These are phyloP conservation scores for Podila verticillata DNA, from an alignment of 192 early-diverging fungal genomes.

Conservation along the genomic window DNA sequence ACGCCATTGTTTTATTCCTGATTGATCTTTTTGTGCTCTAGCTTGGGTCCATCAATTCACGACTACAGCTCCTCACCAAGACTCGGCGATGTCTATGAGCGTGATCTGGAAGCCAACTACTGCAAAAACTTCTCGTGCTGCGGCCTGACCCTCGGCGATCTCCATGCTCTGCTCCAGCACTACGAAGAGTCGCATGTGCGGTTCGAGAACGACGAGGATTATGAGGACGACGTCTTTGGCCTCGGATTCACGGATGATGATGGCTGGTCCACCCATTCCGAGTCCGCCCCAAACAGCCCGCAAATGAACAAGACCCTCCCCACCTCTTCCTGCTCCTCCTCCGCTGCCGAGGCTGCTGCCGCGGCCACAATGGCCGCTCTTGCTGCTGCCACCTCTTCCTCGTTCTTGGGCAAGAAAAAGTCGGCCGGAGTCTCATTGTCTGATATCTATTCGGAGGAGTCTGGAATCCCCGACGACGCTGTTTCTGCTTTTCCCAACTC, in stretches of 20 bases:
- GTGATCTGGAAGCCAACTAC: constrained; percentile 88
- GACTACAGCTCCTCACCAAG: constrained; percentile 40
- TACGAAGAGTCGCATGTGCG: constrained; percentile 95
- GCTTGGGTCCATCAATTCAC: constrained; percentile 9
- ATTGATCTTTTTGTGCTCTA: background rate
- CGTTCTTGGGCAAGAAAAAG: constrained; percentile 19
- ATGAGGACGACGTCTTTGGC: constrained; percentile 21
- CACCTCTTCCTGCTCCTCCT: constrained; percentile 2
- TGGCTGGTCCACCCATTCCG: constrained; percentile 48
- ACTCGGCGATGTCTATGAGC: constrained; percentile 51
- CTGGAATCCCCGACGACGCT: constrained; percentile 38
- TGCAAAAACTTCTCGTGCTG: constrained; percentile 98
- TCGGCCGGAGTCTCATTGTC: constrained; percentile 48
- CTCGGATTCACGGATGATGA: constrained; percentile 45
- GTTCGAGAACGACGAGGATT: constrained; percentile 78
- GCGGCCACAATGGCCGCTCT: constrained; percentile 34
- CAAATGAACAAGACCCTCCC: constrained; percentile 12
- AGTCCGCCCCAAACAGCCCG: constrained; percentile 37
- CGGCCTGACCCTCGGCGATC: constrained; percentile 84
- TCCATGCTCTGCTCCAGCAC: constrained; percentile 96
- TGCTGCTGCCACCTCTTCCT: constrained; percentile 10
- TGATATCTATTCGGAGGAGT: constrained; percentile 50
- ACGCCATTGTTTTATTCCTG: background rate
- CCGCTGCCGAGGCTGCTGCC: constrained; percentile 23
- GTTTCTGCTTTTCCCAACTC: constrained; percentile 44